phyloP scores from a whole-genome alignment of 2,329 filamentous ascomycete genomes.

The Spiromastix sp. region DNA sequence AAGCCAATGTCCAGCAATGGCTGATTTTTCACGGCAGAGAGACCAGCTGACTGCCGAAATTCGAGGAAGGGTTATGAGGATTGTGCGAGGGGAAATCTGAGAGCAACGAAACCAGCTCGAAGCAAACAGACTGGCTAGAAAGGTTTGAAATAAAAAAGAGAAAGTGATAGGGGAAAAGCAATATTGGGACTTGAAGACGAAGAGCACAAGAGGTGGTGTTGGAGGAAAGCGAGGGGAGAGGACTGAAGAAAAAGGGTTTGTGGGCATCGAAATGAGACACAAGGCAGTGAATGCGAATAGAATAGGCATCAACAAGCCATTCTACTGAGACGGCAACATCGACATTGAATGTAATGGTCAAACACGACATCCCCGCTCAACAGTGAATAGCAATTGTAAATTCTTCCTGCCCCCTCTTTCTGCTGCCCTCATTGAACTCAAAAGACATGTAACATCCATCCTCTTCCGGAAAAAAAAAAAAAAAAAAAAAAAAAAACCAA shows the following conservation, averaged over 20 bases:
- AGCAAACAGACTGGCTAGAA: background rate
- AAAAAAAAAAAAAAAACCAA: conserved; percentile 1
- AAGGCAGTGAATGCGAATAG: background rate
- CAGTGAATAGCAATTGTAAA: too few species aligned
- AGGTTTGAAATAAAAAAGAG: background rate
- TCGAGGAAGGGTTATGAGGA: background rate
- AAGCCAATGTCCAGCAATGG: background rate
- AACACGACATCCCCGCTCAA: too few species aligned
- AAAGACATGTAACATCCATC: too few species aligned
- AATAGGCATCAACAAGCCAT: background rate
- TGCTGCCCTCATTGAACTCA: too few species aligned
- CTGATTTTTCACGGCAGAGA: background rate
- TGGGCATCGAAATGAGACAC: background rate
- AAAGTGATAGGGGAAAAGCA: background rate
- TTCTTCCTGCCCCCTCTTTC: too few species aligned
- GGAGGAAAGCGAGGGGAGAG: background rate
- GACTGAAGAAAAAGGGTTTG: background rate
- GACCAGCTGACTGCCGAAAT: background rate
- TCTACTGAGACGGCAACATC: background rate
- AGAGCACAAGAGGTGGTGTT: background rate
- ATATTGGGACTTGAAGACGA: background rate
- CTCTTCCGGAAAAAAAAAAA: too few species aligned
- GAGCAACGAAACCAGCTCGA: background rate
- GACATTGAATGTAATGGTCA: too few species aligned
- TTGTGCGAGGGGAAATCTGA: background rate